A percentile compares a stretch with the other conserved stretches of the same genome.
These are phyloP conservation scores for Scytalidium lignicola DNA, from an alignment of 2,329 filamentous ascomycete species.

Conservation along the genomic window DNA sequence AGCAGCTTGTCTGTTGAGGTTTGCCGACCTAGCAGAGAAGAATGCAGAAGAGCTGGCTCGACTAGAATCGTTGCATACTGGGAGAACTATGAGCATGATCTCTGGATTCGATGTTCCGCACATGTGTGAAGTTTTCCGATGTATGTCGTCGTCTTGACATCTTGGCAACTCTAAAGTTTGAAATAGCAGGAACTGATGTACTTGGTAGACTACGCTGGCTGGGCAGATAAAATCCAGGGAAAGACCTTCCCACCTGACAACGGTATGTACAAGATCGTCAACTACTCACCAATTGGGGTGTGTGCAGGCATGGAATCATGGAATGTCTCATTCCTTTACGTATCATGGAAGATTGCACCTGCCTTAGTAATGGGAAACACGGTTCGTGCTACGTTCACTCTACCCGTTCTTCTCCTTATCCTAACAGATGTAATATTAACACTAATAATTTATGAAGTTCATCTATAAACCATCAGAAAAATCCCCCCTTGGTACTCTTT, in stretches of 20 bases:
- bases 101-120: slow-evolving; percentile 61
- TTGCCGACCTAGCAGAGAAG: slow-evolving; percentile 38
- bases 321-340: too few species aligned
- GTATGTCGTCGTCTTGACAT: slow-evolving; percentile 54
- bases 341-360: too few species aligned
- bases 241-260: slow-evolving; percentile 48
- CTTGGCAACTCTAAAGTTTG: slow-evolving; percentile 54
- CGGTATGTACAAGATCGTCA: neutral
- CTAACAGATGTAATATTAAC: too few species aligned
- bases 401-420: too few species aligned
- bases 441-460: too few species aligned
- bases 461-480: slow-evolving; percentile 58
- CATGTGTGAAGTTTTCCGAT: slow-evolving; percentile 60
- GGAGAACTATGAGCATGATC: slow-evolving; percentile 70
- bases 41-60: slow-evolving; percentile 30
- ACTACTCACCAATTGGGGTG: neutral
- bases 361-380: too few species aligned
- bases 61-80: slow-evolving; percentile 68
- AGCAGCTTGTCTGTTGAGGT: slow-evolving; percentile 33
- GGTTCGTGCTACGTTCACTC: too few species aligned
- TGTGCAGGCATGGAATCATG: too few species aligned
- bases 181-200: slow-evolving; percentile 59
- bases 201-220: slow-evolving; percentile 67
- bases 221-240: slow-evolving; percentile 69
- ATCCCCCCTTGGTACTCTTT: slow-evolving; percentile 49